Evolutionary conservation across 169 alveolate species (phyloP), one percentile per base, ranked within the genome.

Genomic region (Eimeria mitis): DNA sequence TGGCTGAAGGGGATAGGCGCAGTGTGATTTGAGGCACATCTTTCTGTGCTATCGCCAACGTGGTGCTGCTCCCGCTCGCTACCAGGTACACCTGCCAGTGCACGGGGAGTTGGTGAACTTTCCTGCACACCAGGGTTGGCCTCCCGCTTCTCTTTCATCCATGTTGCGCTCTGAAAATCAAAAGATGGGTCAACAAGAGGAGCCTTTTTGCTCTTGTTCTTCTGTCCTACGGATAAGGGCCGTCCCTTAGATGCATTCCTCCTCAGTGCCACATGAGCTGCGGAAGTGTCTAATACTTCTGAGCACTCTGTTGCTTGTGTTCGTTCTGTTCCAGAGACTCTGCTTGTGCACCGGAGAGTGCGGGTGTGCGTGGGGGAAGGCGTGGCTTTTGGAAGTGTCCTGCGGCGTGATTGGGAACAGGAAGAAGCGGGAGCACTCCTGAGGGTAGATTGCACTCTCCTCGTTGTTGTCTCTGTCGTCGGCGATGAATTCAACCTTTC

Each of bases 171-270:
- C 37, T 61, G 70, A 34, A 87, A 25, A 31, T 65, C 83, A 61
- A 87, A 87, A 6, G 94, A 87, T n/a, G 40, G 94, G 65, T 87
- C 94, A 19, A 87, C 47, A 25, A 87, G 68, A 42, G 83, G 94
- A 7, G 94, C 83, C 54, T 42, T 61, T 87, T 59, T n/a, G 83
- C 68, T 63, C 37, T 40, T 61, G 42, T 75, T 61, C 54, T 42
- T 59, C 79, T 56, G 63, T 31, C 65, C 56, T 25, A 13, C 34
- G 13, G 63, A 28, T 19, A 61, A 34, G 23, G 47, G 81, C 91
- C 76, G 56, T 40, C 56, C 75, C 49, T 61, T 65, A 28, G 42
- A n/a, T 61, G 81, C 37, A n/a, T n/a, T 87, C 75, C 75, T 87
- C 31, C 44, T 87, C 31, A 9, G 14, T 7, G 70, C 47, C 4